Conservation (phyloP, 2,329 filamentous ascomycete genomes). For the Cercospora sp. region DNA sequence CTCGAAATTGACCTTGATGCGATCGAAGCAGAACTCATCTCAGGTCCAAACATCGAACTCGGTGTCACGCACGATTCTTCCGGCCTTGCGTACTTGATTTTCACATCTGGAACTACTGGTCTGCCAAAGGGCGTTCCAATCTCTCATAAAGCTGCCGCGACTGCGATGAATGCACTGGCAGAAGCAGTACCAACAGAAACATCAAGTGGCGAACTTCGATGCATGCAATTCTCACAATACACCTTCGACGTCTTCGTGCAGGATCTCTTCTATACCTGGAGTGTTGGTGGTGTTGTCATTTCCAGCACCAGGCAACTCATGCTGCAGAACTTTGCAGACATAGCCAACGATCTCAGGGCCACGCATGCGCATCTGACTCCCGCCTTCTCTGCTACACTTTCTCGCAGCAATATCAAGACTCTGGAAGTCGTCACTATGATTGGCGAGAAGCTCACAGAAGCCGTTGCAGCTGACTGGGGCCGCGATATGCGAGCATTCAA, state of each 20-base stretch:
- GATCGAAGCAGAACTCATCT: background rate
- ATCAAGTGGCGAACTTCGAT: conserved; percentile 10
- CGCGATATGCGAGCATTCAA: conserved; percentile 19
- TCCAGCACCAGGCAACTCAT: conserved; percentile 21
- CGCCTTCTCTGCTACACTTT: conserved; percentile 18
- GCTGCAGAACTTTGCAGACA: conserved; percentile 21
- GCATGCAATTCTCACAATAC: conserved; percentile 42
- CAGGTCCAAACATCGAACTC: background rate
- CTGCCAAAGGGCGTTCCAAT: conserved; percentile 45
- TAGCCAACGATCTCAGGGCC: conserved; percentile 20
- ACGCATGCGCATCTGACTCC: conserved; percentile 25
- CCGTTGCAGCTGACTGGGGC: conserved; percentile 21
- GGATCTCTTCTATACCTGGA: conserved; percentile 29
- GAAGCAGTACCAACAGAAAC: conserved; percentile 15
- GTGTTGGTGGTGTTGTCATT: conserved; percentile 18
- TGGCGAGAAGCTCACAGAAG: conserved; percentile 23
- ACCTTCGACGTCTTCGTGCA: conserved; percentile 46
- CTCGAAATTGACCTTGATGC: conserved; percentile 3
- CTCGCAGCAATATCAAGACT: conserved; percentile 15
- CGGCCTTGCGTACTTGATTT: conserved; percentile 64
- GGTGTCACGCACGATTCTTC: conserved; percentile 12
- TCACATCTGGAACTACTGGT: conserved; percentile 43
- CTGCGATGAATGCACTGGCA: conserved; percentile 39
- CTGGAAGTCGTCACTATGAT: conserved; percentile 26
- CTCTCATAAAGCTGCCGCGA: conserved; percentile 40